Base-by-base conservation (phyloP, 495 filamentous ascomycete genomes). In the Aspergillus wentii region DNA sequence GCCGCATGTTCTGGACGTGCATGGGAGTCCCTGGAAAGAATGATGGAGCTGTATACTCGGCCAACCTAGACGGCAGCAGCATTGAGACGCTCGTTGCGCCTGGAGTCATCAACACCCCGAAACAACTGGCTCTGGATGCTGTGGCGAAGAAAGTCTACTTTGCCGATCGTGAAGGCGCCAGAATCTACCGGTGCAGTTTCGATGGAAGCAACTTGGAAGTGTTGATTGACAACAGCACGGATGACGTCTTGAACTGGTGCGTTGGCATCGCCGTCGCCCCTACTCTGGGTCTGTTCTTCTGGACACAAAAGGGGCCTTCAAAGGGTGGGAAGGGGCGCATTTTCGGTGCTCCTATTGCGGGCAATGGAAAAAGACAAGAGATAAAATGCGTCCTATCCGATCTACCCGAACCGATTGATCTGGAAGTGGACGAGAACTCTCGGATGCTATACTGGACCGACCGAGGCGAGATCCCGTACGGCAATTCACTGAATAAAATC, bases 391-490 rank as follows among this genome's bases (percentile, higher is more conserved):
- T 74, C 8, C 51, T 66, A 8, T 30, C 52, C 3, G 39, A 47
- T 2, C 51, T 74, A 7, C 71, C 72, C 3, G 71, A 75, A 43
- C 66, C 67, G 2, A 69, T 75, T 43, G 69, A 76, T 48, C 47
- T 78, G 3, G 62, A 65, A 13, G 36, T 75, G 7, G 66, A 74
- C 19, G 57, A 59, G 17, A 36, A 50, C 0, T 35, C 47, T 17
- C 27, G 38, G 3, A 48, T 39, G 8, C 50, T 76, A n/a, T 77
- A 72, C 48, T 75, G 71, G 72, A 74, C 72, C 3, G 72, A 76
- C 45, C 59, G 71, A 16, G 74, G 74, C 5, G 71, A 75, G 43
- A 41, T 61, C 5, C 71, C 68, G 1, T 30, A 44, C 5, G 71
- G 73, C 1, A 71, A 70, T 36, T 68, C 57, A 15, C 30, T 77